These are phyloP conservation scores for Syncephalastrum sp. DNA, from an alignment of 371 early-diverging fungal genomes.

Conservation along the genomic window DNA sequence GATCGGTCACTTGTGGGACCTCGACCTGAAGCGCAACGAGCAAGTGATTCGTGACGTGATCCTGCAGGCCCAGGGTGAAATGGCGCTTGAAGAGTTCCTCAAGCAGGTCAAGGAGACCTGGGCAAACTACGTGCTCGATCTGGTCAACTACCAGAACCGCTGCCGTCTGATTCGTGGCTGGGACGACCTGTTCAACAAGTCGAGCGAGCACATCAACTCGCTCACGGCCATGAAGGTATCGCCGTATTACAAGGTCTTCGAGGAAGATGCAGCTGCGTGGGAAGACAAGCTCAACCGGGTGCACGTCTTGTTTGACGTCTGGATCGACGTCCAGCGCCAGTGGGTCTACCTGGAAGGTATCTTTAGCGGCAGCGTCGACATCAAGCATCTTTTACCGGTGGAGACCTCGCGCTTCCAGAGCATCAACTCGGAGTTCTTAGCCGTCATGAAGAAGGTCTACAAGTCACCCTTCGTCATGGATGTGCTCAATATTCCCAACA, in stretches of 20 bases:
- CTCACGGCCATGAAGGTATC: slow-evolving; percentile 96
- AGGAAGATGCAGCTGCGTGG: slow-evolving; percentile 94
- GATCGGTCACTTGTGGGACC: slow-evolving; percentile 93
- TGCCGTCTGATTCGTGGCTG: slow-evolving; percentile 95
- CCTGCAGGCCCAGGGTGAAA: slow-evolving; percentile 95
- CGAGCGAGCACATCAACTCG: slow-evolving; percentile 93
- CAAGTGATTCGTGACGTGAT: slow-evolving; percentile 82
- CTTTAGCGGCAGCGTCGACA: slow-evolving; percentile 93
- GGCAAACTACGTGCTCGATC: slow-evolving; percentile 88
- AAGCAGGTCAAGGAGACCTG: slow-evolving; percentile 88
- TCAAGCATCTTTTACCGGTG: slow-evolving; percentile 93
- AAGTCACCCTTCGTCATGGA: slow-evolving; percentile 95
- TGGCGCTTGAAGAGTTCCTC: slow-evolving; percentile 98
- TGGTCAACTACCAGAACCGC: slow-evolving; percentile 96
- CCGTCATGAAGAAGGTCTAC: slow-evolving; percentile 97
- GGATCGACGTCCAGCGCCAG: slow-evolving; percentile 99
- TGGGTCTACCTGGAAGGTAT: slow-evolving; percentile 99
- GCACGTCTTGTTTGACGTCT: slow-evolving; percentile 95
- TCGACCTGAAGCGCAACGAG: slow-evolving; percentile 89
- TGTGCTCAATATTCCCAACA: slow-evolving; percentile 88
- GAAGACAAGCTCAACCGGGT: slow-evolving; percentile 96
- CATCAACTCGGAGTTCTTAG: slow-evolving; percentile 96
- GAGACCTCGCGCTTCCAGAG: slow-evolving; percentile 94
- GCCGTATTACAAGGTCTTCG: slow-evolving; percentile 97
- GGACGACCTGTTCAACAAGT: slow-evolving; percentile 97